Conservation (phyloP, 75 land plant genomes). For the Selaginella moellendorffii region DNA sequence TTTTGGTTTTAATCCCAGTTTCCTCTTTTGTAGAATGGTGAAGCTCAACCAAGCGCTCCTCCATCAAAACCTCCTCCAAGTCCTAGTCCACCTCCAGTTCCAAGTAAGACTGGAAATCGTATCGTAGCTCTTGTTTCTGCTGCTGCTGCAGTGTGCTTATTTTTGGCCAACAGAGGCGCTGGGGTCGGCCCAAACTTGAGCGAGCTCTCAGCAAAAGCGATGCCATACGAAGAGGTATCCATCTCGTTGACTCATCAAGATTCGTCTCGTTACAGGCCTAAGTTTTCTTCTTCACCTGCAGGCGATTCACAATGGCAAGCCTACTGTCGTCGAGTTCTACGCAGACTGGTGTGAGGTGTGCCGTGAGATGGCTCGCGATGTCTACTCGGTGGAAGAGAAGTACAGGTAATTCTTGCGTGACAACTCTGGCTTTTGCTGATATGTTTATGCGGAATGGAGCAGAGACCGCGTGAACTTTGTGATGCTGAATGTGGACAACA, state of each 20-base stretch:
- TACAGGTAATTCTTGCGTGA: slow-evolving; percentile 42
- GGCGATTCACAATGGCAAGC: slow-evolving; percentile 86
- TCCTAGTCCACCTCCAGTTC: slow-evolving; percentile 9
- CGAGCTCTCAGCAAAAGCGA: slow-evolving; percentile 43
- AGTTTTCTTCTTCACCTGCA: too few species aligned
- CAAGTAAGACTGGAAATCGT: slow-evolving; percentile 41
- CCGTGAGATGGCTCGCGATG: slow-evolving; percentile 83
- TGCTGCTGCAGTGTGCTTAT: slow-evolving; percentile 53
- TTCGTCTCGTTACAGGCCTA: too few species aligned
- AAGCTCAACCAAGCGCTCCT: background rate
- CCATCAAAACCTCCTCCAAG: background rate
- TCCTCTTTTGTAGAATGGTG: background rate
- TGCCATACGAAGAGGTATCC: slow-evolving; percentile 97
- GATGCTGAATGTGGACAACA: slow-evolving; percentile 94
- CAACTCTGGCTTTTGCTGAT: background rate
- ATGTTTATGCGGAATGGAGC: slow-evolving; percentile 9
- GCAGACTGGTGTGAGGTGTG: slow-evolving; percentile 99
- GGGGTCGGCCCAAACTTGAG: slow-evolving; percentile 36
- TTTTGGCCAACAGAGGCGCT: slow-evolving; percentile 47
- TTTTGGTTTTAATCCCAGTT: too few species aligned
- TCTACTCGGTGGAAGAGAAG: slow-evolving; percentile 73
- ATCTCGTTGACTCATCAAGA: too few species aligned
- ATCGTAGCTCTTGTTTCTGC: slow-evolving; percentile 39
- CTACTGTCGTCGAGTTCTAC: slow-evolving; percentile 92
- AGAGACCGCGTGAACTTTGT: slow-evolving; percentile 91